Percentiles rank a stretch among this genome's conserved stretches.
Conservation (phyloP, 257 asterid genomes). For the Scutellaria barbata region DNA sequence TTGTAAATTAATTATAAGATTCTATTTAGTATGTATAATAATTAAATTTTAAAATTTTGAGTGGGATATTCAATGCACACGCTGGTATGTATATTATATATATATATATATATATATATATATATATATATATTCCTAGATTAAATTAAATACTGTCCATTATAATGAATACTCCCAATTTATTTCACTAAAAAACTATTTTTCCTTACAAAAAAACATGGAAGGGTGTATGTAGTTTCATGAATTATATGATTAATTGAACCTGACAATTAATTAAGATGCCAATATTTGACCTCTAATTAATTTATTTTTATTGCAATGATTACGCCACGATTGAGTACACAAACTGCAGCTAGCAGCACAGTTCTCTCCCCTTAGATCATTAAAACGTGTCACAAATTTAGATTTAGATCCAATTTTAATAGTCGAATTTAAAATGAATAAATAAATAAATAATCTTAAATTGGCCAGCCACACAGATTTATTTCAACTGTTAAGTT, state of each 20-base stretch:
- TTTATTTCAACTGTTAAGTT: slow-evolving; percentile 30
- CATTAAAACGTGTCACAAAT: slow-evolving; percentile 34
- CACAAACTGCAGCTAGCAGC: slow-evolving; percentile 23
- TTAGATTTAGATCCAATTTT: slow-evolving; percentile 34
- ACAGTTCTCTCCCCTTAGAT: slow-evolving; percentile 28
- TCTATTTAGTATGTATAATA: no score
- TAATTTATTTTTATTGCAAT: slow-evolving; percentile 27
- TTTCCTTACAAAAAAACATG: slow-evolving; percentile 12
- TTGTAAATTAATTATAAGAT: no score
- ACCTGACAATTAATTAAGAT: background rate
- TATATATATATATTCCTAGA: no score
- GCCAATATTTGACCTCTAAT: slow-evolving; percentile 36
- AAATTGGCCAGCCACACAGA: background rate
- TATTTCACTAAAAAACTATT: background rate
- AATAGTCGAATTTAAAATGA: slow-evolving; percentile 12
- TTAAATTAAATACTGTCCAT: no score
- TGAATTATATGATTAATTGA: slow-evolving; percentile 19
- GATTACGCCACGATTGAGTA: slow-evolving; percentile 49
- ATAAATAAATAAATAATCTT: no score
- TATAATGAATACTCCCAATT: no score
- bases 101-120: no score
- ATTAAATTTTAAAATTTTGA: no score
- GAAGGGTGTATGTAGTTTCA: slow-evolving; percentile 29
- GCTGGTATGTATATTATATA: no score
- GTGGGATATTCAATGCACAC: no score